Evolutionary conservation across 148 eudicot genomes (phyloP), one percentile per base, ranked within the genome.

Genomic region (Fagopyrum esculentum): DNA sequence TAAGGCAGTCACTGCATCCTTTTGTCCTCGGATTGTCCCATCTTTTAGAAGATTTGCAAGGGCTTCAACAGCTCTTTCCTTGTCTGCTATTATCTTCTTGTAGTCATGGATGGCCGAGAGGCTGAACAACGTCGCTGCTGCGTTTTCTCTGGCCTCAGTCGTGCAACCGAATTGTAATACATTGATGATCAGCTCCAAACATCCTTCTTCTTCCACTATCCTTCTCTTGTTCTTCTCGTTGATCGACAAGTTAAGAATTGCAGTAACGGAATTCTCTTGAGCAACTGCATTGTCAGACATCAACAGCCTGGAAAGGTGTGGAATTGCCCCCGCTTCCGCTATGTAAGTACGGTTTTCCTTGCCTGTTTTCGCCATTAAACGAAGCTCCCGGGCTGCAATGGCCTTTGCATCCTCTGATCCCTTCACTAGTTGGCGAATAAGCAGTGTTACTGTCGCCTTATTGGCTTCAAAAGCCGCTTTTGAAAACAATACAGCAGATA

Each of bases 261-360:
- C 98, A 4, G 98, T 93, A 45, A 93, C 98, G 2, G 98, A 89
- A 73, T 91, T 91, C 83, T 93, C 98, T 73, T 93, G 98, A 69
- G 97, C 92, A 74, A 83, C 79, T 8, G 88, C 82, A 75, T 87
- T 86, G 1, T 61, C 29, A 17, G 95, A 91, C 1, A 76, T 73
- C 66, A 93, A 85, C 45, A 93, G 82, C 77, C 19, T 80, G 75
- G 86, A 87, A 55, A 93, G 80, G 77, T 81, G 87, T 35, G 95
- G 97, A 46, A 93, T 86, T 29, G 90, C 95, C 1, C 98, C 98
- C 3, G 93, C 91, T 78, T 91, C 93, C 4, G 98, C 98, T 72
- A 93, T 90, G 69, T 81, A 90, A 40, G 91, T 91, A 43, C 98
- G 89, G 77, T 93, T 93, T 73, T 89, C 90, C 71, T 79, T 88